Conservation (phyloP, 23 red algal genomes). For the Gracilaria gracilis region DNA sequence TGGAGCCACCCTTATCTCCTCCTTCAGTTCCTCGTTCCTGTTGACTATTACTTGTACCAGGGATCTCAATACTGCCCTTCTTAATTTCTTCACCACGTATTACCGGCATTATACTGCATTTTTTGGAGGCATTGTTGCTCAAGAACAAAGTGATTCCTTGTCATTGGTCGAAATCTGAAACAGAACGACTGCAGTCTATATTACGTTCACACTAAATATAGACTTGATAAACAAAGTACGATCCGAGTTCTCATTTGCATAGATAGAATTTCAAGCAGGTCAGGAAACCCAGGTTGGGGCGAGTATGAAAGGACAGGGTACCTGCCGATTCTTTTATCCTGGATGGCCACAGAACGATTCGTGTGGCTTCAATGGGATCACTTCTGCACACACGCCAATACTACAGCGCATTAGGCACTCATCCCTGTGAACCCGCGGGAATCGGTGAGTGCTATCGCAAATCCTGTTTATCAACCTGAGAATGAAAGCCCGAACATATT, state of each 20-base stretch:
- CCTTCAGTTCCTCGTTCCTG: constrained; percentile 48
- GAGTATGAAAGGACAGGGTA: neutral
- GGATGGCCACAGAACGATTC: neutral
- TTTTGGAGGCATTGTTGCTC: constrained; percentile 47
- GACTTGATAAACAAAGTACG: constrained; percentile 45
- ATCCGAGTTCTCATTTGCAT: constrained; percentile 31
- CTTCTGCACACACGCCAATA: neutral
- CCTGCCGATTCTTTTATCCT: neutral
- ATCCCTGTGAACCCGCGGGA: neutral
- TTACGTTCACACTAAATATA: constrained; percentile 19
- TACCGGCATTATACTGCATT: constrained; percentile 71
- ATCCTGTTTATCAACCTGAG: neutral
- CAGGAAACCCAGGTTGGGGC: neutral
- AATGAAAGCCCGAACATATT: neutral
- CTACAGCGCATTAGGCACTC: neutral
- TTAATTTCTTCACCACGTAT: constrained; percentile 55
- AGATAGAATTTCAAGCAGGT: neutral
- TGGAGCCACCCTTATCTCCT: constrained; percentile 56
- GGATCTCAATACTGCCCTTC: constrained; percentile 68
- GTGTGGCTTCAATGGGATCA: neutral
- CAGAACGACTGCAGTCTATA: constrained; percentile 16
- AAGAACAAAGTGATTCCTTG: constrained; percentile 46
- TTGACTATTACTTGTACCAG: constrained; percentile 62
- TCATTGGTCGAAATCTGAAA: constrained; percentile 55
- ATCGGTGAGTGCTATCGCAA: constrained; percentile 12